Base-by-base conservation (phyloP, 805 yeast genomes). In the Lachancea nothofagi region DNA sequence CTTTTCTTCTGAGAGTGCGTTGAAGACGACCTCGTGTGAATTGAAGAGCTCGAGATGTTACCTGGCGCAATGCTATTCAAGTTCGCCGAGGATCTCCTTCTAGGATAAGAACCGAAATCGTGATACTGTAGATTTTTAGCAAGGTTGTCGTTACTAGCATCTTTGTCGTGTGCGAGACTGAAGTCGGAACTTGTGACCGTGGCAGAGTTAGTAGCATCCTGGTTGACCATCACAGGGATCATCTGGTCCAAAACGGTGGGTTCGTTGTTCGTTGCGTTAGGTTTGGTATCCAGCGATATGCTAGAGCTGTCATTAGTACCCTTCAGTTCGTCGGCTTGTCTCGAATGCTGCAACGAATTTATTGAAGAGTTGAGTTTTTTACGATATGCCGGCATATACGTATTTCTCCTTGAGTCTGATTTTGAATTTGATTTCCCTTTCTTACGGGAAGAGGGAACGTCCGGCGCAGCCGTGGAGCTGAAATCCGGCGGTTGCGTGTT, bases 311-410 rank as follows among this genome's bases (percentile, higher is more conserved):
- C 48, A 36, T 23, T 52, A 19, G 47, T 24, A 26, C 43, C 41
- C 45, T 51, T 19, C 49, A 46, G 35, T 24, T 50, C 24, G 51
- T 51, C 25, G 50, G 48, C 24, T 42, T 49, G 45, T 49, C 53
- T 19, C 53, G 54, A 41, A 42, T 50, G 20, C 42, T 41, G 45
- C 13, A 55, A 29, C 9, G 54, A 53, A 5, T 44, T 38, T 24
- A 55, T 38, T 7, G 57, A 50, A 1, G 53, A 42, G 34, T 57
- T 59, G 30, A 63, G 43, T 38, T 58, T 63, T 46, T 57, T 60
- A 44, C 63, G 57, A 41, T 66, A 66, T 3, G 70, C 70, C 12
- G 70, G 70, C 5, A 61, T 56, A 44, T 51, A 66, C 29, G 38
- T 35, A 21, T 35, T 26, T 42, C 27, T 37, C 42, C 30, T 27